Base-by-base conservation (phyloP, 306 rosid species). In the Albizia julibrissin region DNA sequence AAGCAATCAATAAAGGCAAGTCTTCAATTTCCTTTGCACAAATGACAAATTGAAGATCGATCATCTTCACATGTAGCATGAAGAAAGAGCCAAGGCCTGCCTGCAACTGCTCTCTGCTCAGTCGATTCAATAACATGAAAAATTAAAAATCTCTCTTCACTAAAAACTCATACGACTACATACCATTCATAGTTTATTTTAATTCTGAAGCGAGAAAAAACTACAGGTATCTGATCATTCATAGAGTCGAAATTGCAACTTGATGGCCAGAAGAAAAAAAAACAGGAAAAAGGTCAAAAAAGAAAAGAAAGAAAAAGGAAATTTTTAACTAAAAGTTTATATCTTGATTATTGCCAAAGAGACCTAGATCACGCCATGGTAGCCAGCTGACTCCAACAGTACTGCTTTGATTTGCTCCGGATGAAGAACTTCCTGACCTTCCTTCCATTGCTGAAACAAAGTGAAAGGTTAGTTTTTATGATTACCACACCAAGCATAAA, bases 391-490 rank as follows among this genome's bases (percentile, higher is more conserved):
- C 72, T 93, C 99, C 97, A 92, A 84, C 40, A 93, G 98, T 54
- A 87, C 91, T 27, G 94, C 96, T 80, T 93, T 95, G 79, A 95
- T 91, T 61, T 93, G 93, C 79, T 95, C 99, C 1, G 99, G 98
- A 77, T 85, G 87, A 12, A 90, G 88, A 12, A 89, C 87, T 33
- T 90, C 94, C 73, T 92, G 93, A 22, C 89, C 94, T 84, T 92
- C 97, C 82, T 79, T 84, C 87, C 96, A 91, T 91, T 95, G 99
- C 99, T 93, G 94, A 56, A 87, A 84, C 8, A 78, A 43, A 79
- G 13, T 69, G 74, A 80, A 26, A 37, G 10, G 71, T 78, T 78
- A 83, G 73, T 10, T 19, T 49, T 58, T 40, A 42, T 18, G 69
- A 8, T 54, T 6, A n/a, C 21, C 74, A 16, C 5, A 19, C 15